phyloP scores from a whole-genome alignment of 305 asterid species.

The Caryopteris hybrid region DNA sequence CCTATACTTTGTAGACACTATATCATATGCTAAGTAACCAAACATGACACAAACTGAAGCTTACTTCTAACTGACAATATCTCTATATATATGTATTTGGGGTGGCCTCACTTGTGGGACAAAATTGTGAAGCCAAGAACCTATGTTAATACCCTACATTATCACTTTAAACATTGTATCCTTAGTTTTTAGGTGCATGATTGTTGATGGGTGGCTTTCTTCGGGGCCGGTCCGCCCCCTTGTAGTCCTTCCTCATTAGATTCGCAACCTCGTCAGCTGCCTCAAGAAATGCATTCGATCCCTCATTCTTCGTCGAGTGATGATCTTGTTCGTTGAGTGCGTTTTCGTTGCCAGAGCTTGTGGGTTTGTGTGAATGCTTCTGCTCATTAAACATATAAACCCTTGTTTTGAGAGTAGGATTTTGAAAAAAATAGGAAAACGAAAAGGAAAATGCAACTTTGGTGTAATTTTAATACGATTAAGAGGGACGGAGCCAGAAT shows the following conservation, averaged over 20 bases:
- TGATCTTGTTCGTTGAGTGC: no score
- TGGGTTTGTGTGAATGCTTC: background rate
- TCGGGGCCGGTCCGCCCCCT: constrained; percentile 17
- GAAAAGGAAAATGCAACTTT: no score
- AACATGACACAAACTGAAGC: background rate
- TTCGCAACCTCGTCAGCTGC: constrained; percentile 41
- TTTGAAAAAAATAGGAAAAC: background rate
- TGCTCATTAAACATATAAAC: background rate
- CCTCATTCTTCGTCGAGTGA: constrained; percentile 21
- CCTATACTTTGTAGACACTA: constrained; percentile 13
- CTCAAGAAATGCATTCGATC: constrained; percentile 23
- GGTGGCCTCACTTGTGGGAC: constrained; percentile 35
- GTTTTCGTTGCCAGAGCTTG: background rate
- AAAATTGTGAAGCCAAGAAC: constrained; percentile 44
- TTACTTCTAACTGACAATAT: background rate
- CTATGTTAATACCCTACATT: constrained; percentile 12
- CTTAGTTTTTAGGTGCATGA: constrained; percentile 27
- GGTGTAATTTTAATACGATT: no score
- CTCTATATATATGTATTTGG: constrained; percentile 16
- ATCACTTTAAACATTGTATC: background rate
- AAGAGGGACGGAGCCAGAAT: background rate
- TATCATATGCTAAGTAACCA: background rate
- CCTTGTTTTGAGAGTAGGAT: background rate
- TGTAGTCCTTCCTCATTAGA: constrained; percentile 49
- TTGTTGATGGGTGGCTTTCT: constrained; percentile 60